phyloP scores from a whole-genome alignment of 805 yeast genomes.

The Metschnikowia cerradonensis region DNA sequence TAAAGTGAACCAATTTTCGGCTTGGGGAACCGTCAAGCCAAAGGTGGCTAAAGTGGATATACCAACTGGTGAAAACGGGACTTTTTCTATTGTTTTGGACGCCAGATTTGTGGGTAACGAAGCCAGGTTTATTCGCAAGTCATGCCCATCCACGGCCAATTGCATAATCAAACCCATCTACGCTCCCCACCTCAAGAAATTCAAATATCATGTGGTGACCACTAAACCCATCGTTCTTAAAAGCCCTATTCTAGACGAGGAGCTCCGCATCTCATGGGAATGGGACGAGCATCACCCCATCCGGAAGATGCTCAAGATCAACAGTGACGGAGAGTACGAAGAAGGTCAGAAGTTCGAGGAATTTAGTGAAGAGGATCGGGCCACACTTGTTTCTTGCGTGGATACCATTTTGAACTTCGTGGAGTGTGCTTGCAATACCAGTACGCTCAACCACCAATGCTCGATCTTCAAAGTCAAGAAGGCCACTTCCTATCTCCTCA shows the following conservation, averaged over 20 bases:
- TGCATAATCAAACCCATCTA: slow-evolving; percentile 54
- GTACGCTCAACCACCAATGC: slow-evolving; percentile 43
- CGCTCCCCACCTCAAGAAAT: slow-evolving; percentile 34
- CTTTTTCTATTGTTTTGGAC: slow-evolving; percentile 66
- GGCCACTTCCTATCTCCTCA: slow-evolving; percentile 53
- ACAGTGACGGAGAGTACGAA: slow-evolving; percentile 14
- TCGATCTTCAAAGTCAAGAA: slow-evolving; percentile 57
- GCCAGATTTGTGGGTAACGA: slow-evolving; percentile 76
- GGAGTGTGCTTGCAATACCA: slow-evolving; percentile 59
- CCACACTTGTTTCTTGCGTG: slow-evolving; percentile 54
- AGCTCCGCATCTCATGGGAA: slow-evolving; percentile 78
- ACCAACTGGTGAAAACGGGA: background rate
- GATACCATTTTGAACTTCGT: slow-evolving; percentile 58
- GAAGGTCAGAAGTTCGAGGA: slow-evolving; percentile 50
- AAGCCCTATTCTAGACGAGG: slow-evolving; percentile 41
- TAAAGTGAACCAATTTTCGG: slow-evolving; percentile 69
- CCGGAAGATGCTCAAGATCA: slow-evolving; percentile 39
- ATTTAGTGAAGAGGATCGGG: slow-evolving; percentile 49
- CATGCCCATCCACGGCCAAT: slow-evolving; percentile 65
- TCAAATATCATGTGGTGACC: slow-evolving; percentile 56
- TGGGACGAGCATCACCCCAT: slow-evolving; percentile 86
- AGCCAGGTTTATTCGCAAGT: slow-evolving; percentile 67
- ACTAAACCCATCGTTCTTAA: slow-evolving; percentile 44
- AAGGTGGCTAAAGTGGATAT: slow-evolving; percentile 36
- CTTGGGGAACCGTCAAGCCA: slow-evolving; percentile 63